Conservation (phyloP, 2,329 filamentous ascomycete genomes). For the Ophiostoma pallidulum region DNA sequence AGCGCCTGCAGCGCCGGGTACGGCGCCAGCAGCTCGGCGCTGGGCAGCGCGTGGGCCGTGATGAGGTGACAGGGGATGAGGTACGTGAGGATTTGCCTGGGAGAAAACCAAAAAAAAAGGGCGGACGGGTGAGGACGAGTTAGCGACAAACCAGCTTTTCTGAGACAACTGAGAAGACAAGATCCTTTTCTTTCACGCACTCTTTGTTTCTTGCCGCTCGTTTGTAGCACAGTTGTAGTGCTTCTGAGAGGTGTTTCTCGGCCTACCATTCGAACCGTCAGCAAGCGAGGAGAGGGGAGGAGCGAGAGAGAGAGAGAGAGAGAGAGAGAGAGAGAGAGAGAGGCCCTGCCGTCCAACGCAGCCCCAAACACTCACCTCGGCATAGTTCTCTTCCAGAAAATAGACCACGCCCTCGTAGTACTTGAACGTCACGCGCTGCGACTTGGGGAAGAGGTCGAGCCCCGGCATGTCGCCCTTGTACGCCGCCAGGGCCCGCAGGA, state of each 20-base stretch:
- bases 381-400: conserved; percentile 91
- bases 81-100: conserved; percentile 81
- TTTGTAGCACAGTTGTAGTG: conserved; percentile 73
- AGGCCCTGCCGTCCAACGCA: not conserved
- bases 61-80: conserved; percentile 88
- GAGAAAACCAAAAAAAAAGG: not conserved
- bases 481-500: conserved; percentile 74
- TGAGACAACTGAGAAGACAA: too few species aligned
- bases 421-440: conserved; percentile 89
- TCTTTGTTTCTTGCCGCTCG: conserved; percentile 68
- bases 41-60: conserved; percentile 78
- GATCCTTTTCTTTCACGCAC: conserved; percentile 36
- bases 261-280: conserved; percentile 39
- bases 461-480: conserved; percentile 71
- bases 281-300: too few species aligned
- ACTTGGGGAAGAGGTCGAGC: conserved; percentile 70
- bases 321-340: not conserved
- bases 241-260: conserved; percentile 68
- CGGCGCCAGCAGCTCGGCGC: conserved; percentile 56
- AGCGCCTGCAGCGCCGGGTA: conserved; percentile 69
- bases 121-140: too few species aligned
- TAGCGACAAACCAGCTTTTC: too few species aligned
- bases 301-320: too few species aligned
- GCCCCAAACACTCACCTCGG: conserved; percentile 42
- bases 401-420: conserved; percentile 92